phyloP scores from a whole-genome alignment of 192 early-diverging fungal species.

The Dissophora ornata region DNA sequence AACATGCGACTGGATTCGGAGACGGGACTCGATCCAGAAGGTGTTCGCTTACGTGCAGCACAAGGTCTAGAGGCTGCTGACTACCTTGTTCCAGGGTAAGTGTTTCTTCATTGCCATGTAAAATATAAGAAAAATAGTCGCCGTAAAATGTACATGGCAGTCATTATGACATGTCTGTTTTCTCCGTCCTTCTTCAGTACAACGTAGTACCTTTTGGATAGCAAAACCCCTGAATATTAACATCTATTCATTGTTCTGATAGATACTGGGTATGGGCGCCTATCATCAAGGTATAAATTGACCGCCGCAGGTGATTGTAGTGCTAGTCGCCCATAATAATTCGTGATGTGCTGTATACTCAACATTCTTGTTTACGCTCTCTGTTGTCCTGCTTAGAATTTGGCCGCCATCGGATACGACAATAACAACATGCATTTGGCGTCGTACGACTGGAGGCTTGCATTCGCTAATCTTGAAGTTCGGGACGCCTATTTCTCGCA shows the following conservation, averaged over 20 bases:
- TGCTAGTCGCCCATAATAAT: background rate
- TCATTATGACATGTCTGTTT: slow-evolving; percentile 13
- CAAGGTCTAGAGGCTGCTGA: slow-evolving; percentile 89
- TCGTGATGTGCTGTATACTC: no score
- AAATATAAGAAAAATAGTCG: background rate
- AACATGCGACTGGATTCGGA: slow-evolving; percentile 85
- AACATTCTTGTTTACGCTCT: background rate
- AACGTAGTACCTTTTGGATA: no score
- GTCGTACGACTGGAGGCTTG: slow-evolving; percentile 91
- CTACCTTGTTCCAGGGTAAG: slow-evolving; percentile 87
- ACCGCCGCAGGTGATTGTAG: no score
- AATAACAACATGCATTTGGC: slow-evolving; percentile 89
- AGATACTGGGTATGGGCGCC: slow-evolving; percentile 90
- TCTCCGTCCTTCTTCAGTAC: background rate
- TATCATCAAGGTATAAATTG: slow-evolving; percentile 46
- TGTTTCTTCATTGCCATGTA: slow-evolving; percentile 1
- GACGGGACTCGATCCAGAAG: slow-evolving; percentile 88
- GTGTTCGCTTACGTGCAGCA: slow-evolving; percentile 85
- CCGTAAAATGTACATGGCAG: background rate
- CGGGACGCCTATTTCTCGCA: slow-evolving; percentile 87
- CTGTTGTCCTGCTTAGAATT: slow-evolving; percentile 64
- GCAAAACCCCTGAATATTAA: no score
- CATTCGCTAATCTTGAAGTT: slow-evolving; percentile 78
- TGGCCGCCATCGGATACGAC: slow-evolving; percentile 88
- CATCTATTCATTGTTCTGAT: background rate